Percentiles rank a stretch among this genome's conserved stretches.
Conservation (phyloP, 306 rosid species). For the Herpetospermum pedunculosum region DNA sequence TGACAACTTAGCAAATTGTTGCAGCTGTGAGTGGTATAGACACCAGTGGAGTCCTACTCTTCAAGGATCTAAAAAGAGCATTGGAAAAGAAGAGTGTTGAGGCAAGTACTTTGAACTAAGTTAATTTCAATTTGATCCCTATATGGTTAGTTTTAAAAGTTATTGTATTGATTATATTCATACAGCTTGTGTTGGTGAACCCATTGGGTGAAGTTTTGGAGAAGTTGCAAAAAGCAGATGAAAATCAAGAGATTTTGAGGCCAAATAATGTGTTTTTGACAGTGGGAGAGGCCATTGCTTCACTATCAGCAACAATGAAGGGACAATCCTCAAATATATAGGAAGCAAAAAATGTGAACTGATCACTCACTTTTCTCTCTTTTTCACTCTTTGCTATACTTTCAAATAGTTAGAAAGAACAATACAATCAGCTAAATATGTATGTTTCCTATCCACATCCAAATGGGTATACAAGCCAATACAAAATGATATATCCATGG, state of each 20-base stretch:
- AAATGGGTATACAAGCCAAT: neutral
- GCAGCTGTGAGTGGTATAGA: constrained; percentile 83
- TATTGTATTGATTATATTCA: neutral
- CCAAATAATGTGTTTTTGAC: constrained; percentile 50
- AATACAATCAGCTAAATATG: neutral
- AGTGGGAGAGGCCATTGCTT: constrained; percentile 61
- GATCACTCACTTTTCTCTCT: neutral
- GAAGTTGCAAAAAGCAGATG: constrained; percentile 46
- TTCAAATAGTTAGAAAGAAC: neutral
- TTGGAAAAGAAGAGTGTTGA: constrained; percentile 41
- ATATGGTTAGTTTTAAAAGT: too few species aligned
- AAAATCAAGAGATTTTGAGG: constrained; percentile 24
- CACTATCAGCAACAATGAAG: constrained; percentile 41
- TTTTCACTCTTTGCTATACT: neutral
- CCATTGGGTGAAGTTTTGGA: constrained; percentile 78
- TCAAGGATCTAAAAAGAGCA: constrained; percentile 43
- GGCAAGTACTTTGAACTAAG: constrained; percentile 24
- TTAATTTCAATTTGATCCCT: neutral
- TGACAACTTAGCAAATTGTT: constrained; percentile 1
- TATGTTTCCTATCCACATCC: neutral
- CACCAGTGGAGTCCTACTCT: constrained; percentile 74
- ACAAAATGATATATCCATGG: neutral
- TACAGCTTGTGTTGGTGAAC: constrained; percentile 81
- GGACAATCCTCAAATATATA: constrained; percentile 16
- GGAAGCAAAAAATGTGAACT: neutral